Evolutionary conservation across 2,329 filamentous ascomycete species (phyloP).

Genomic region (Fusarium brachygibbosum): DNA sequence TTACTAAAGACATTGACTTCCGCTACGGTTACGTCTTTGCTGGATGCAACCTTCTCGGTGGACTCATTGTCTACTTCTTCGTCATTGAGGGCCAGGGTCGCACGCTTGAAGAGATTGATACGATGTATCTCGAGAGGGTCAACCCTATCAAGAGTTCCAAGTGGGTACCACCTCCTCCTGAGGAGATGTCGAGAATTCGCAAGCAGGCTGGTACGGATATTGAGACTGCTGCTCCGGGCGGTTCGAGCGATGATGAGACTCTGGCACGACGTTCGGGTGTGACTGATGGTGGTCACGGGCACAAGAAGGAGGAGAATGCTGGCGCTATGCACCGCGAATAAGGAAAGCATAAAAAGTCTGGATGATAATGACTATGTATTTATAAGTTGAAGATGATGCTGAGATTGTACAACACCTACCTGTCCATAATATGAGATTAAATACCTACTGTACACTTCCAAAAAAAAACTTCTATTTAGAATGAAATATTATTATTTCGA

Average conservation of each 20-base stretch:
- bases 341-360: not conserved
- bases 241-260: slow-evolving; percentile 38
- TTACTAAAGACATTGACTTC: slow-evolving; percentile 78
- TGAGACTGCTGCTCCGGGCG: slow-evolving; percentile 39
- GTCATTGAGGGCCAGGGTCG: slow-evolving; percentile 80
- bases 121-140: slow-evolving; percentile 78
- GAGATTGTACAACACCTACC: slow-evolving; percentile 19
- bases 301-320: slow-evolving; percentile 35
- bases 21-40: slow-evolving; percentile 83
- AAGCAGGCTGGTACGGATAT: slow-evolving; percentile 58
- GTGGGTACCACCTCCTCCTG: slow-evolving; percentile 63
- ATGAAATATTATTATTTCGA: not conserved
- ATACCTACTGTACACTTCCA: not conserved
- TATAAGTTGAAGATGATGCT: not conserved
- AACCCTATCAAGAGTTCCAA: slow-evolving; percentile 72
- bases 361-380: not conserved
- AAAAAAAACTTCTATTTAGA: not conserved
- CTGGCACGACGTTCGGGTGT: slow-evolving; percentile 24
- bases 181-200: slow-evolving; percentile 60
- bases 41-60: slow-evolving; percentile 74
- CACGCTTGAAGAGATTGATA: slow-evolving; percentile 83
- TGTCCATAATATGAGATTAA: not conserved
- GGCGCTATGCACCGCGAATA: slow-evolving; percentile 32
- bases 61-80: slow-evolving; percentile 80
- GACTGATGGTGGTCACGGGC: slow-evolving; percentile 10